Evolutionary conservation across 1,139 yeast species (phyloP).

Genomic region (Debaryomyces sp.): DNA sequence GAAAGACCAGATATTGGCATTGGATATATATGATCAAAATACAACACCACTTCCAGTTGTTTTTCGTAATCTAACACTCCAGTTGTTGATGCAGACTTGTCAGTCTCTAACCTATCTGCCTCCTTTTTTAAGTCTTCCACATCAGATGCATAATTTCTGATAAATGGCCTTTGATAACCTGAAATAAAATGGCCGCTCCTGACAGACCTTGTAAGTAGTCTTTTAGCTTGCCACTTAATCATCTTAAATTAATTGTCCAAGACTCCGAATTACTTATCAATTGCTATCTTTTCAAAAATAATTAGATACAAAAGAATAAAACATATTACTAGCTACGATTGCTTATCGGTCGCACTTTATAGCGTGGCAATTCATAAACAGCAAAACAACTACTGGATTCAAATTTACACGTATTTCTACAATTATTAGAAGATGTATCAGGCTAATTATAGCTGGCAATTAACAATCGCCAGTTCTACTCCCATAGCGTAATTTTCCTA

Average conservation of each 20-base stretch:
- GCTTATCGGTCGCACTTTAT: slow-evolving; percentile 3
- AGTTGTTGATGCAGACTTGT: slow-evolving; percentile 41
- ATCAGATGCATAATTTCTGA: slow-evolving; percentile 27
- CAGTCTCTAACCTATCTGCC: slow-evolving; percentile 34
- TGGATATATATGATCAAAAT: slow-evolving; percentile 44
- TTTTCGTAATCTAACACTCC: slow-evolving; percentile 44
- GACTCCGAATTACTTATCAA: not conserved
- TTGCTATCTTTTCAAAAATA: not conserved
- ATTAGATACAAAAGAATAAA: not conserved
- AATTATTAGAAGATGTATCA: slow-evolving; percentile 24
- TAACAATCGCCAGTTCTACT: slow-evolving; percentile 20
- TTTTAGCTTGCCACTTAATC: slow-evolving; percentile 2
- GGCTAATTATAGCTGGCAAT: slow-evolving; percentile 27
- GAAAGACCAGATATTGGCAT: slow-evolving; percentile 25
- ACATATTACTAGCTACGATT: not conserved
- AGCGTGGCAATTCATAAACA: not conserved
- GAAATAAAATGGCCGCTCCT: not conserved
- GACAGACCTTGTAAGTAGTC: not conserved
- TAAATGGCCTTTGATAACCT: not conserved
- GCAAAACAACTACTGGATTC: not conserved
- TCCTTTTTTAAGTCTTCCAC: slow-evolving; percentile 37
- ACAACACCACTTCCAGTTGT: slow-evolving; percentile 36
- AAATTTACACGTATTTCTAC: not conserved
- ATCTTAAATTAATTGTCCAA: not conserved
- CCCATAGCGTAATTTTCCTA: slow-evolving; percentile 5